Evolutionary conservation across 306 rosid species (phyloP), one percentile per base, ranked within the genome.

Genomic region (Gleditsia sinensis): DNA sequence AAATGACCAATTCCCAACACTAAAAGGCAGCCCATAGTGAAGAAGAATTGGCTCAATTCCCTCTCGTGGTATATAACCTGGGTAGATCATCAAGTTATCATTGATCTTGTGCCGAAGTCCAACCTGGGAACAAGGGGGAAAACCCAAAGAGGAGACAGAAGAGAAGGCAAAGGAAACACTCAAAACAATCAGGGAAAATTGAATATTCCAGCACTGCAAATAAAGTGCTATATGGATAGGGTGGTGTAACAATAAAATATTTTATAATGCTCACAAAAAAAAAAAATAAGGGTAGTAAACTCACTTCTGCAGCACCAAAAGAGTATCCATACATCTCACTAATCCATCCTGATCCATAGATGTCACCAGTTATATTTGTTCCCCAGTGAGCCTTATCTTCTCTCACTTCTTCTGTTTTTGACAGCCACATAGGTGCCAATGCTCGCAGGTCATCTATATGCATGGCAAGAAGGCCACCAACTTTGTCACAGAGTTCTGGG

Each of bases 241-340:
- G 43, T 39, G 17, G 49, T 37, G 62, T 55, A 37, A 9, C 9
- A 42, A 54, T 75, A 61, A 5, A 59, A 9, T 60, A 40, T 60
- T 23, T 24, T 33, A 33, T 42, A 37, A 50, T 34, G 55, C 51
- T 37, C 28, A 50, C 24, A 57, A 19, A 39, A 65, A 57, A 19
- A 39, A 65, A 68, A n/a, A 11, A 56, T 66, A 45, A 76, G 40
- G 71, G 58, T 40, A 62, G 30, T 32, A 43, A 71, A 64, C 95
- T 82, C 84, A 92, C 97, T 86, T 92, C 99, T 6, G 99, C 99
- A 36, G 97, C 99, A 53, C 97, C 99, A 65, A 94, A 94, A 42
- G 99, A 92, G 83, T 92, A 94, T 69, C 99, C 99, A 60, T 94
- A 94, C 99, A 94, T 94, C 88, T 94, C 99, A 87, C 97, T 94